A percentile compares a stretch with the other conserved stretches of the same genome.
phyloP scores from a whole-genome alignment of 331 rosid genomes.

The Erythrophleum ivorense region DNA sequence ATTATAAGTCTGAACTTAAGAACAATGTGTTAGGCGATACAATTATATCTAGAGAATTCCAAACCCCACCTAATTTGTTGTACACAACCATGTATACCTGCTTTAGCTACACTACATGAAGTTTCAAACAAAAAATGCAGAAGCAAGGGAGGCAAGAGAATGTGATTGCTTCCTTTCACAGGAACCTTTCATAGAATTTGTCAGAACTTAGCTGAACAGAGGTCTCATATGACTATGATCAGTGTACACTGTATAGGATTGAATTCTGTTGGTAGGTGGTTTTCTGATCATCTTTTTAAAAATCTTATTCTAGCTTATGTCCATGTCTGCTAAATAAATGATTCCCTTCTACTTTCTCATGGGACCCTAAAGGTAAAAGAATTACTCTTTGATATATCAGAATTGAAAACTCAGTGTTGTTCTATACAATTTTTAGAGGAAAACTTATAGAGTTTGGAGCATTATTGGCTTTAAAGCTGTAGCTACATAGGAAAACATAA shows the following conservation, averaged over 20 bases:
- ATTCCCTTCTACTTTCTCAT: conserved; percentile 41
- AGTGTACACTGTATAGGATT: conserved; percentile 38
- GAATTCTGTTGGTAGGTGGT: conserved; percentile 30
- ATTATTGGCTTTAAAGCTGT: too few species aligned
- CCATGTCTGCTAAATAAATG: conserved; percentile 54
- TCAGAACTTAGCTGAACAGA: conserved; percentile 51
- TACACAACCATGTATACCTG: conserved; percentile 25
- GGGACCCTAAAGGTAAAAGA: conserved; percentile 44
- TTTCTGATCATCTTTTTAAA: conserved; percentile 39
- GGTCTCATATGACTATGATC: conserved; percentile 4
- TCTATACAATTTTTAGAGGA: too few species aligned
- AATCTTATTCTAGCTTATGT: conserved; percentile 50
- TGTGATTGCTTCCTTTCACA: conserved; percentile 69
- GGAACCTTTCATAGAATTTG: conserved; percentile 55
- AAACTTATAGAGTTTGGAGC: too few species aligned
- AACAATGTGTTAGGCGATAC: too few species aligned
- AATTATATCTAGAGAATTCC: too few species aligned
- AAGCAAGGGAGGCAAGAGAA: conserved; percentile 41
- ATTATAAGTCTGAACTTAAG: too few species aligned
- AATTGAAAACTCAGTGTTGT: conserved; percentile 13
- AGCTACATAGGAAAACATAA: too few species aligned
- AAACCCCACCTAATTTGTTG: conserved; percentile 43
- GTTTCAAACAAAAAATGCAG: conserved; percentile 48
- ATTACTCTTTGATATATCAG: conserved; percentile 40
- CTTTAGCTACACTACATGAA: conserved; percentile 40